A percentile compares a stretch with the other conserved stretches of the same genome.
Conservation (phyloP, 75 land plant genomes). For the Isoetes taiwanensis region DNA sequence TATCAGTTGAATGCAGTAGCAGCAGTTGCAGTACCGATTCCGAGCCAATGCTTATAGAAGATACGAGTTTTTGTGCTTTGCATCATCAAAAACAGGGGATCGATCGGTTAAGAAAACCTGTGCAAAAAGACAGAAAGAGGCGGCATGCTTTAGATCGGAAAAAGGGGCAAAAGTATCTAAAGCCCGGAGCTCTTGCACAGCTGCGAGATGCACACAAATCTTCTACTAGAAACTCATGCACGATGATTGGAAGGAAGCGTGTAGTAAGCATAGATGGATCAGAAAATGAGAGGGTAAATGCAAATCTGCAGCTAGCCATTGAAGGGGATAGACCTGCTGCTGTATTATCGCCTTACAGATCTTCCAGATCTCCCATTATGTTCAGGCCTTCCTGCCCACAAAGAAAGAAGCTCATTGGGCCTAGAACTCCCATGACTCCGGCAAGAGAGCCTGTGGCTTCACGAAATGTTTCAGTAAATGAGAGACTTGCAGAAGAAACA, state of each 20-base stretch:
- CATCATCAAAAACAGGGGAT: too few relatives aligned
- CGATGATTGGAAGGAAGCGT: constrained; percentile 2
- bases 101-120: too few relatives aligned
- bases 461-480: constrained; percentile 4
- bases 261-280: neutral
- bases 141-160: too few relatives aligned
- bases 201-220: constrained; percentile 31
- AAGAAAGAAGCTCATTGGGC: constrained; percentile 35
- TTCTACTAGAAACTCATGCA: constrained; percentile 1
- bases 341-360: too few relatives aligned
- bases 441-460: constrained; percentile 28
- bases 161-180: constrained; percentile 24
- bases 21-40: too few relatives aligned
- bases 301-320: neutral
- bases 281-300: constrained; percentile 8
- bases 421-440: constrained; percentile 36
- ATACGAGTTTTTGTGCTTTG: too few relatives aligned
- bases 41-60: too few relatives aligned
- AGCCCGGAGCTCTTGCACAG: constrained; percentile 66
- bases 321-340: neutral
- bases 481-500: too few relatives aligned
- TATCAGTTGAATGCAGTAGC: too few relatives aligned
- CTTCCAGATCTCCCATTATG: too few relatives aligned
- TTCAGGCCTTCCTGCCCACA: constrained; percentile 19
- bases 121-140: too few relatives aligned